A percentile compares a stretch with the other conserved stretches of the same genome.
Conservation (phyloP, 2,329 filamentous ascomycete genomes). For the Arthrobotrys musiformis region DNA sequence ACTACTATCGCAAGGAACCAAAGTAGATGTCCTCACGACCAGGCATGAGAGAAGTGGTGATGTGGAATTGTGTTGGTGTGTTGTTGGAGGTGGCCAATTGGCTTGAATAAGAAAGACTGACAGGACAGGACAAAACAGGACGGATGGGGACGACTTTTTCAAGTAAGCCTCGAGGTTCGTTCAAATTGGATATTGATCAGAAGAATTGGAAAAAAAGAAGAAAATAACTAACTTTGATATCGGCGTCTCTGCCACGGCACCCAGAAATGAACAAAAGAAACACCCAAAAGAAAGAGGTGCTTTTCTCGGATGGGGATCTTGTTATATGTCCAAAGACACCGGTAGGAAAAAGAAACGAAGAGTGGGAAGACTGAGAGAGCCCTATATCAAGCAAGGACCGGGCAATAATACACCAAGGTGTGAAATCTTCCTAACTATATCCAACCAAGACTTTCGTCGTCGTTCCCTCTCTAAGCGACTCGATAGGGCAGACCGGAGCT, state of each 20-base stretch:
- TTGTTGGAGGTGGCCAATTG: conserved; percentile 44
- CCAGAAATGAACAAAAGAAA: conserved; percentile 24
- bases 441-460: conserved; percentile 38
- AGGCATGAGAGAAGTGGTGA: conserved; percentile 33
- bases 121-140: not conserved
- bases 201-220: too few species aligned
- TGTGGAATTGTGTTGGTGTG: conserved; percentile 40
- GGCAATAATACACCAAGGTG: conserved; percentile 47
- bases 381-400: conserved; percentile 31
- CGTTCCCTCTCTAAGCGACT: conserved; percentile 55
- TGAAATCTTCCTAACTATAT: conserved; percentile 20
- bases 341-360: conserved; percentile 31
- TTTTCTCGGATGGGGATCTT: conserved; percentile 25
- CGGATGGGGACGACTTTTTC: conserved; percentile 1
- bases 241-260: conserved; percentile 20
- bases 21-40: conserved; percentile 33
- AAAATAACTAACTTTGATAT: conserved; percentile 25
- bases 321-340: conserved; percentile 31
- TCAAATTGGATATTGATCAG: conserved; percentile 23
- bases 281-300: not conserved
- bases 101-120: conserved; percentile 16
- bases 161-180: conserved; percentile 7
- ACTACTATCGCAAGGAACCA: conserved; percentile 30
- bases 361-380: conserved; percentile 7
- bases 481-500: conserved; percentile 56